Percentiles rank a stretch among this genome's conserved stretches.
phyloP scores from a whole-genome alignment of 192 early-diverging fungal genomes.

The Mycoemilia scoparia region DNA sequence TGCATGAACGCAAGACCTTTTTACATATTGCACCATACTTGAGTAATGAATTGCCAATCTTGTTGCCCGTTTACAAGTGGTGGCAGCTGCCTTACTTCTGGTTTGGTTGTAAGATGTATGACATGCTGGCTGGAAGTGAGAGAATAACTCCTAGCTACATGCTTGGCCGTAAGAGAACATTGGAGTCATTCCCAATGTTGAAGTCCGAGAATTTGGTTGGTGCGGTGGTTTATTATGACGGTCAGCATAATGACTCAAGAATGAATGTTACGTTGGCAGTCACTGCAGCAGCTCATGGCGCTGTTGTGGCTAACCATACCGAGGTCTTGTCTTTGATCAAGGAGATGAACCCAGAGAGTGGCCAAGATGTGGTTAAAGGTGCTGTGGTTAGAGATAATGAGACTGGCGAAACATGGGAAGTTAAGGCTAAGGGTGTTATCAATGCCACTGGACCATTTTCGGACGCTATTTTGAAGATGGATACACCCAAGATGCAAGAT shows the following conservation, averaged over 20 bases:
- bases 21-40: slow-evolving; percentile 93
- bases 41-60: slow-evolving; percentile 78
- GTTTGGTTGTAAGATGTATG: slow-evolving; percentile 85
- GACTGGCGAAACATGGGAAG: slow-evolving; percentile 70
- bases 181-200: slow-evolving; percentile 94
- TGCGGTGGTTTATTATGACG: slow-evolving; percentile 95
- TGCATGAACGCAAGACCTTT: slow-evolving; percentile 87
- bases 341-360: slow-evolving; percentile 19
- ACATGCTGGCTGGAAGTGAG: slow-evolving; percentile 69
- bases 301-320: slow-evolving; percentile 80
- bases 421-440: slow-evolving; percentile 82
- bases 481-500: slow-evolving; percentile 48
- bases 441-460: slow-evolving; percentile 68
- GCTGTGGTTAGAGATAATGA: slow-evolving; percentile 65
- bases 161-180: slow-evolving; percentile 61
- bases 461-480: slow-evolving; percentile 82
- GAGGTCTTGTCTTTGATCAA: slow-evolving; percentile 74
- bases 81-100: slow-evolving; percentile 97
- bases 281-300: slow-evolving; percentile 79
- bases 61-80: slow-evolving; percentile 89
- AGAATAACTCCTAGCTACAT: slow-evolving; percentile 69
- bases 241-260: slow-evolving; percentile 91
- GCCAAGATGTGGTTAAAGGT: slow-evolving; percentile 46
- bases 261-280: slow-evolving; percentile 91
- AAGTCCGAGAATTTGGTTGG: slow-evolving; percentile 72